Percentiles rank a stretch among this genome's conserved stretches.
These are phyloP conservation scores for Talaromyces sp. DNA, from an alignment of 2,329 filamentous ascomycete genomes.

Conservation along the genomic window DNA sequence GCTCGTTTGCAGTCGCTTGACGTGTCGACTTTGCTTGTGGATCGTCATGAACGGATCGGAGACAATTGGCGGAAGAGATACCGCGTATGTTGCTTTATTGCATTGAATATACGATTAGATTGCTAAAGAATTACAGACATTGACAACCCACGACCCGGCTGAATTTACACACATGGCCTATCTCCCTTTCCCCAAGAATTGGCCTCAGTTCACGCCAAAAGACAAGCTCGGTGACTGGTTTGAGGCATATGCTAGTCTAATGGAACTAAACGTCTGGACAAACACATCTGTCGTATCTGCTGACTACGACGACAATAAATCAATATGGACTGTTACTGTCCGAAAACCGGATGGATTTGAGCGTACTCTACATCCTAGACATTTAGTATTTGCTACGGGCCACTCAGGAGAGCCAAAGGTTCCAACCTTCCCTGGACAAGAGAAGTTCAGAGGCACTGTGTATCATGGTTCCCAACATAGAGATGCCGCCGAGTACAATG, in stretches of 20 bases:
- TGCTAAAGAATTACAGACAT: slow-evolving; percentile 25
- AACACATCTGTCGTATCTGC: slow-evolving; percentile 40
- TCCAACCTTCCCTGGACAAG: slow-evolving; percentile 41
- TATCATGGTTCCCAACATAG: slow-evolving; percentile 47
- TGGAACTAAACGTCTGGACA: slow-evolving; percentile 50
- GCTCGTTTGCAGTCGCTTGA: slow-evolving; percentile 43
- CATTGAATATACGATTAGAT: neutral
- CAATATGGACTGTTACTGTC: slow-evolving; percentile 41
- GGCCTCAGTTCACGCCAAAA: slow-evolving; percentile 45
- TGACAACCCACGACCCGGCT: slow-evolving; percentile 42
- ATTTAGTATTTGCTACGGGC: slow-evolving; percentile 50
- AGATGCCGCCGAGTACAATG: slow-evolving; percentile 38
- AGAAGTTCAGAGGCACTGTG: slow-evolving; percentile 42
- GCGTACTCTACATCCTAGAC: slow-evolving; percentile 38
- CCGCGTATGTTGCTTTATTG: slow-evolving; percentile 25
- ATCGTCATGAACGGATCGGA: slow-evolving; percentile 46
- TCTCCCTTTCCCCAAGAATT: slow-evolving; percentile 42
- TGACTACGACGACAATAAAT: slow-evolving; percentile 37
- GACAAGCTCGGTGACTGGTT: slow-evolving; percentile 51
- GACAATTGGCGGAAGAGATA: slow-evolving; percentile 54
- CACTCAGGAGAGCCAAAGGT: slow-evolving; percentile 43
- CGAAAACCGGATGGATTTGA: slow-evolving; percentile 21
- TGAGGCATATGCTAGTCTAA: slow-evolving; percentile 47
- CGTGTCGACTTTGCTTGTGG: slow-evolving; percentile 43
- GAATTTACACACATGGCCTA: slow-evolving; percentile 40